Evolutionary conservation across 768 basidiomycete genomes (phyloP).

Genomic region (Amanita exitialis): DNA sequence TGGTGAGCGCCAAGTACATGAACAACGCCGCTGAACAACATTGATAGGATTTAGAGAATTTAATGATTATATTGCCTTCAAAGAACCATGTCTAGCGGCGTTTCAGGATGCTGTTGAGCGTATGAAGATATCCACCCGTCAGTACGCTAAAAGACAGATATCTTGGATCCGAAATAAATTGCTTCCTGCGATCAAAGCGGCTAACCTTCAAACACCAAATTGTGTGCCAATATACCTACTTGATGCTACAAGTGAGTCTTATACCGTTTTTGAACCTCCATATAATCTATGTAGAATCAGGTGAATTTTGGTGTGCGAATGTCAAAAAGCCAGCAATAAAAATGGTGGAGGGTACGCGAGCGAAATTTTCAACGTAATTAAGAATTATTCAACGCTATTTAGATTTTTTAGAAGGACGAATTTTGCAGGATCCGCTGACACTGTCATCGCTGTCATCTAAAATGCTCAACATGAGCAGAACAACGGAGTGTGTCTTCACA

Average conservation of each 20-base stretch:
- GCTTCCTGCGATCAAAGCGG: conserved; percentile 54
- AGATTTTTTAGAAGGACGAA: conserved; percentile 46
- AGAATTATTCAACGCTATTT: not conserved
- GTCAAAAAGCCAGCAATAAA: conserved; percentile 41
- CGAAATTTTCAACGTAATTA: not conserved
- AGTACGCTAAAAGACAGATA: conserved; percentile 88
- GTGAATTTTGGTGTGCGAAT: conserved; percentile 45
- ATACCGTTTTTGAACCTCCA: not conserved
- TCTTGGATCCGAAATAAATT: conserved; percentile 91
- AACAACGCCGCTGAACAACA: conserved; percentile 8
- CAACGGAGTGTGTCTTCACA: conserved; percentile 29
- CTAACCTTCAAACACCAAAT: conserved; percentile 25
- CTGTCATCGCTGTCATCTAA: conserved; percentile 45
- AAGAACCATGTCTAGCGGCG: conserved; percentile 22
- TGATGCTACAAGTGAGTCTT: conserved; percentile 52
- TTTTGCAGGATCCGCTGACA: conserved; percentile 45
- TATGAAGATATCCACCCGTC: conserved; percentile 81
- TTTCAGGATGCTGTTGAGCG: conserved; percentile 54
- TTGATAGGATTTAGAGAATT: conserved; percentile 88
- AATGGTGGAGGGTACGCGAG: conserved; percentile 36
- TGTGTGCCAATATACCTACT: conserved; percentile 39
- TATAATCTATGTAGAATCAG: conserved; percentile 28
- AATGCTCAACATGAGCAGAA: conserved; percentile 39
- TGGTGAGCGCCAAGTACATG: conserved; percentile 32
- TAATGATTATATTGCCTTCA: conserved; percentile 44